Conservation (phyloP, 2,329 filamentous ascomycete species). For the Huntiella savannae region DNA sequence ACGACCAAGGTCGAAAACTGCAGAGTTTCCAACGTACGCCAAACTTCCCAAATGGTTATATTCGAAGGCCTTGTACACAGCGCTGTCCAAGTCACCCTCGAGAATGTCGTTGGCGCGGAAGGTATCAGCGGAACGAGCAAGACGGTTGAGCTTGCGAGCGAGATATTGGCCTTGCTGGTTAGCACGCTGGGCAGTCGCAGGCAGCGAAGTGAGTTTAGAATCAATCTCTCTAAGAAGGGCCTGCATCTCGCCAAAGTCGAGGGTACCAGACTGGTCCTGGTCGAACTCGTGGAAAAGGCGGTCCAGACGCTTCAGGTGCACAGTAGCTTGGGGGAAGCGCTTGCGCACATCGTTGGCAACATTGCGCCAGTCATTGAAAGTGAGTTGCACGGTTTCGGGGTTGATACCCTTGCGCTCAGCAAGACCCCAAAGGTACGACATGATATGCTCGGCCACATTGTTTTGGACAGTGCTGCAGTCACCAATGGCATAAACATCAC, state of each 20-base stretch:
- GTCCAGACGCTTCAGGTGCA: conserved; percentile 75
- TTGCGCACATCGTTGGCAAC: conserved; percentile 70
- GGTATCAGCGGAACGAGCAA: conserved; percentile 59
- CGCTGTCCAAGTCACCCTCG: conserved; percentile 80
- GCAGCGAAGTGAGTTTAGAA: conserved; percentile 79
- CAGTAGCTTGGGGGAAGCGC: conserved; percentile 76
- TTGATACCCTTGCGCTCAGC: conserved; percentile 87
- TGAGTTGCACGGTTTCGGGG: conserved; percentile 70
- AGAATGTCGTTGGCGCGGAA: conserved; percentile 61
- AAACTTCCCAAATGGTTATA: conserved; percentile 82
- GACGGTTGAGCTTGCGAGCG: conserved; percentile 81
- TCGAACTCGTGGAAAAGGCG: conserved; percentile 85
- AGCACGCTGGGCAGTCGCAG: conserved; percentile 86
- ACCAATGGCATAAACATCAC: conserved; percentile 90
- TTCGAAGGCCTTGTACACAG: conserved; percentile 84
- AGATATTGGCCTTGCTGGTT: conserved; percentile 93
- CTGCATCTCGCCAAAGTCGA: conserved; percentile 81
- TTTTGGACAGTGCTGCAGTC: conserved; percentile 96
- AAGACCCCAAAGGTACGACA: conserved; percentile 71
- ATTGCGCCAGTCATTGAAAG: conserved; percentile 71
- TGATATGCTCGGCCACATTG: conserved; percentile 79
- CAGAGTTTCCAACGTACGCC: conserved; percentile 91
- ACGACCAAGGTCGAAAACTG: conserved; percentile 73
- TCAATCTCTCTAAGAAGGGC: conserved; percentile 87
- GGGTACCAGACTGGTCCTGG: conserved; percentile 75